Conservation (phyloP, 441 rosid species). For the Brassica balearica region DNA sequence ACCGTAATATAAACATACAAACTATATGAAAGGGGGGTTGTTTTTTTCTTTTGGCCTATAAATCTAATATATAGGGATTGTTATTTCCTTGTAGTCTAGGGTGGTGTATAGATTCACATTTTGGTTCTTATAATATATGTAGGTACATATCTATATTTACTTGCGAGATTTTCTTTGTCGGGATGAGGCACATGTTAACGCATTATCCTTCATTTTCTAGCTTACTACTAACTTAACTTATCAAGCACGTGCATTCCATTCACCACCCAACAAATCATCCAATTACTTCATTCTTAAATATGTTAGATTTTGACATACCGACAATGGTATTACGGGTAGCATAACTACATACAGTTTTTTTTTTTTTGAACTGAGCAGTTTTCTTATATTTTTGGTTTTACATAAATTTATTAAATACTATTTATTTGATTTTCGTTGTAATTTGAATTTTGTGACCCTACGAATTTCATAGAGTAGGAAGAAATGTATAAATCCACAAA, state of each 20-base stretch:
- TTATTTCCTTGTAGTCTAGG: not conserved
- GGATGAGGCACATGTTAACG: slow-evolving; percentile 46
- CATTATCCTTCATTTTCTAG: slow-evolving; percentile 44
- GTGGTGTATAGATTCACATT: not conserved
- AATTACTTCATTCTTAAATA: slow-evolving; percentile 32
- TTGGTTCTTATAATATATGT: not conserved
- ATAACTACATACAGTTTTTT: not conserved
- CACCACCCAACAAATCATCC: slow-evolving; percentile 39
- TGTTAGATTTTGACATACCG: slow-evolving; percentile 23
- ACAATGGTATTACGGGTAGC: slow-evolving; percentile 16
- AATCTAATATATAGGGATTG: not conserved
- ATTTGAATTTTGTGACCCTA: not conserved
- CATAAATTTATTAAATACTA: not conserved
- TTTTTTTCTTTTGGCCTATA: not conserved
- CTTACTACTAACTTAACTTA: slow-evolving; percentile 45
- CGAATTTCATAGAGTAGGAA: not conserved
- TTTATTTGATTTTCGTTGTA: not conserved
- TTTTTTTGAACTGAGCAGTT: not conserved
- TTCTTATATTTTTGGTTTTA: not conserved
- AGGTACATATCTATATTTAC: slow-evolving; percentile 4
- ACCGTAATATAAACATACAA: not conserved
- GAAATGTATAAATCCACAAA: slow-evolving; percentile 17
- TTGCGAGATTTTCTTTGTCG: slow-evolving; percentile 46
- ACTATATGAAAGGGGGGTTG: not conserved
- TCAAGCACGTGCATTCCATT: slow-evolving; percentile 48